Percentiles rank a stretch among this genome's conserved stretches.
These are phyloP conservation scores for Hygrocybe punicea DNA, from an alignment of 768 basidiomycete species.

Conservation along the genomic window DNA sequence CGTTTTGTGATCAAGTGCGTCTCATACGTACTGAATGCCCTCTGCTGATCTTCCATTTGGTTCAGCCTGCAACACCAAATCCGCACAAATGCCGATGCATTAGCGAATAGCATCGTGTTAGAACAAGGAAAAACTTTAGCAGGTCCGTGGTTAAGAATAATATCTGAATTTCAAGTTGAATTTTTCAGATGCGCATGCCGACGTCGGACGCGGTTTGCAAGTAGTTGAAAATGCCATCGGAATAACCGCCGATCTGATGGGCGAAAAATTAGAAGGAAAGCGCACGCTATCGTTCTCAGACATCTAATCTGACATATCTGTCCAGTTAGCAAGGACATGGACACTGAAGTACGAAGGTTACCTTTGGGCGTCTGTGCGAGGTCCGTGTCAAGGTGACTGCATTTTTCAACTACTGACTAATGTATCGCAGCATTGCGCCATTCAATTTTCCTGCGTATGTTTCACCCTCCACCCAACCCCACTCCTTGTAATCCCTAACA, in stretches of 20 bases:
- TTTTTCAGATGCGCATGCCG: constrained; percentile 82
- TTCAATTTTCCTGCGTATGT: constrained; percentile 88
- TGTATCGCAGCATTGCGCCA: constrained; percentile 72
- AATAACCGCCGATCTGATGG: constrained; percentile 81
- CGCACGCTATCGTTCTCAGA: not conserved
- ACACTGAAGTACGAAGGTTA: constrained; percentile 79
- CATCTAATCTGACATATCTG: constrained; percentile 16
- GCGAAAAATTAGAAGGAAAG: constrained; percentile 87
- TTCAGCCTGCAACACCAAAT: constrained; percentile 81
- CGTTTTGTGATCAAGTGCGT: constrained; percentile 84
- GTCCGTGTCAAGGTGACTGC: constrained; percentile 19
- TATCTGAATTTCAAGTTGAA: not conserved
- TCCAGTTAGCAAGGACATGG: constrained; percentile 92
- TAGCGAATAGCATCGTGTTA: constrained; percentile 85
- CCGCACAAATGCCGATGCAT: constrained; percentile 77
- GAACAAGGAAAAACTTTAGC: constrained; percentile 95
- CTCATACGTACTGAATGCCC: constrained; percentile 1
- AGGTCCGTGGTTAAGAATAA: constrained; percentile 42
- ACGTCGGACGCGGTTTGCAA: constrained; percentile 88
- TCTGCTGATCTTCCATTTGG: not conserved
- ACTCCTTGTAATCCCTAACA: not conserved
- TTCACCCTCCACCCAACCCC: not conserved
- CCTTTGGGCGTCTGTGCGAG: constrained; percentile 86
- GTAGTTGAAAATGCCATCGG: constrained; percentile 79
- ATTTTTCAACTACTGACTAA: not conserved